These are phyloP conservation scores for Suillus decipiens DNA, from an alignment of 768 basidiomycete genomes.

Conservation along the genomic window DNA sequence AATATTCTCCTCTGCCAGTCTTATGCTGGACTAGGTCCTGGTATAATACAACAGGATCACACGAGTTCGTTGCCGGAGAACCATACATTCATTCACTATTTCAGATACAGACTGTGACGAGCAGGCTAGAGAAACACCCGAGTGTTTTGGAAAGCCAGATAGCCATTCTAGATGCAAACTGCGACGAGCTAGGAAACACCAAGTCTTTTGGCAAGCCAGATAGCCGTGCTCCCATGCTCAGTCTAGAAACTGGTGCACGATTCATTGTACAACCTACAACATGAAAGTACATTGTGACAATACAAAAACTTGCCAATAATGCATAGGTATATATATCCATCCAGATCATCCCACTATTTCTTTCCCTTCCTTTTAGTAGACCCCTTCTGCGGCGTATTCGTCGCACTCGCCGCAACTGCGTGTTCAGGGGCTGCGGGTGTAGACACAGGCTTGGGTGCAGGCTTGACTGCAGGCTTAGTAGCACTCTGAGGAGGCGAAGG, in stretches of 20 bases:
- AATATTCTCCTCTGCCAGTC: not conserved
- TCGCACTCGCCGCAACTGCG: slow-evolving; percentile 16
- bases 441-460: not conserved
- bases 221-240: not conserved
- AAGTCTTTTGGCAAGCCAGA: not conserved
- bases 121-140: not conserved
- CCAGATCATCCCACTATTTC: slow-evolving; percentile 14
- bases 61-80: not conserved
- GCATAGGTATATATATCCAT: not conserved
- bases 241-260: not conserved
- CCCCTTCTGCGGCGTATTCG: slow-evolving; percentile 20
- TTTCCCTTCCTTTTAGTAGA: slow-evolving; percentile 32
- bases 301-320: not conserved
- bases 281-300: not conserved
- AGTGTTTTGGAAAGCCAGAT: not conserved
- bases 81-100: not conserved
- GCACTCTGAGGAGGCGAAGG: slow-evolving; percentile 17
- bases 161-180: not conserved
- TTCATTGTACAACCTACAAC: not conserved
- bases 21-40: too few species aligned
- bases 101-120: not conserved
- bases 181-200: not conserved
- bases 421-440: slow-evolving; percentile 9
- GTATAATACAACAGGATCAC: not conserved
- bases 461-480: slow-evolving; percentile 6